Evolutionary conservation across 441 rosid species (phyloP).

Genomic region (Pelargonium cotyledonis): DNA sequence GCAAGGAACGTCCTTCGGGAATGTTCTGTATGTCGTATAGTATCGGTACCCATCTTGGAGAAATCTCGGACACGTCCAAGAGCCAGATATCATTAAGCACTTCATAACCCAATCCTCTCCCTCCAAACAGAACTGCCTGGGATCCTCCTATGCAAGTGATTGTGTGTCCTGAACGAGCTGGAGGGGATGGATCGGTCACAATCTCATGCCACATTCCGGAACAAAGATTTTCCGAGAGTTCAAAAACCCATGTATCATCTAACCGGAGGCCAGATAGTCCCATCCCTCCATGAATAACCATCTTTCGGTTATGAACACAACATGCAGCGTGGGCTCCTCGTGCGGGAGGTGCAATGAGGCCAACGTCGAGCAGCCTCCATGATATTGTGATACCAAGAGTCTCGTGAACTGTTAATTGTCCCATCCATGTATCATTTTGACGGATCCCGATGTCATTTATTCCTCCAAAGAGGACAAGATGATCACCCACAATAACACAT

Average conservation of each 20-base stretch:
- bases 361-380: conserved; percentile 64
- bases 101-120: conserved; percentile 79
- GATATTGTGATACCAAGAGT: conserved; percentile 34
- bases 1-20: conserved; percentile 51
- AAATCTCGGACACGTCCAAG: conserved; percentile 37
- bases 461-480: conserved; percentile 78
- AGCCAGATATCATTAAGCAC: conserved; percentile 79
- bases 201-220: conserved; percentile 62
- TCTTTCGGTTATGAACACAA: conserved; percentile 51
- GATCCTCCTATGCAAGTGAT: conserved; percentile 56
- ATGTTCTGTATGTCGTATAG: conserved; percentile 43
- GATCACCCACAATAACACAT: conserved; percentile 47
- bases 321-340: conserved; percentile 94
- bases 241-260: conserved; percentile 76
- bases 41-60: conserved; percentile 51
- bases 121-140: conserved; percentile 67
- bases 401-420: conserved; percentile 44
- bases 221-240: conserved; percentile 52
- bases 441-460: conserved; percentile 81
- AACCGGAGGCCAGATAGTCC: conserved; percentile 61
- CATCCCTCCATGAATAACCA: conserved; percentile 89
- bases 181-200: conserved; percentile 52
- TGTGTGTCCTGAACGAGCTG: conserved; percentile 91
- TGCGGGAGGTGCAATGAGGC: conserved; percentile 50
- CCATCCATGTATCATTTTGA: conserved; percentile 81